Evolutionary conservation across 495 filamentous ascomycete species (phyloP).

Genomic region (Elaphomyces granulatus): DNA sequence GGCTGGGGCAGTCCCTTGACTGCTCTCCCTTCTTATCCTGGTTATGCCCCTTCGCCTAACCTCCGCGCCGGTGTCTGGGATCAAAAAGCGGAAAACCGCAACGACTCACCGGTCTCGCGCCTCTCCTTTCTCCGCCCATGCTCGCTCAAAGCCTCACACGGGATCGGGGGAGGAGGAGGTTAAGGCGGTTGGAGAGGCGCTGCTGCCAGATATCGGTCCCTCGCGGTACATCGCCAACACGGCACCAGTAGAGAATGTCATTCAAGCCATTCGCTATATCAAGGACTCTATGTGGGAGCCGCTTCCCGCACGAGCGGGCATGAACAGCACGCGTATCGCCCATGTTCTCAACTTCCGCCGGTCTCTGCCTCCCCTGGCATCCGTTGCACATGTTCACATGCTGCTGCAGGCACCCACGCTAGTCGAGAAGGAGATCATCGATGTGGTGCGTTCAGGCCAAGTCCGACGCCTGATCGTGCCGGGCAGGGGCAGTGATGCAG

Average conservation of each 20-base stretch:
- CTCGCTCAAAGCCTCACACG: conserved; percentile 41
- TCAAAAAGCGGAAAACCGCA: conserved; percentile 26
- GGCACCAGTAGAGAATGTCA: conserved; percentile 45
- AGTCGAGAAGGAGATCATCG: conserved; percentile 59
- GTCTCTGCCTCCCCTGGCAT: conserved; percentile 56
- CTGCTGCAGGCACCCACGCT: conserved; percentile 51
- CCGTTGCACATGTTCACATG: conserved; percentile 56
- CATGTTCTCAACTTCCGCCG: conserved; percentile 54
- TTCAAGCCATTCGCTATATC: conserved; percentile 48
- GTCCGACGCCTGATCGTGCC: conserved; percentile 54
- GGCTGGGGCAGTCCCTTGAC: too few relatives aligned
- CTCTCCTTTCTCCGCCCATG: conserved; percentile 38
- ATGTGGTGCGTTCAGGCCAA: conserved; percentile 42
- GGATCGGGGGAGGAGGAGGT: conserved; percentile 17
- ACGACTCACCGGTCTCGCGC: conserved; percentile 13
- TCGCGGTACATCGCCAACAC: conserved; percentile 29
- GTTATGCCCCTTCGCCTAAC: conserved; percentile 34
- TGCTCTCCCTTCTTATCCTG: too few relatives aligned
- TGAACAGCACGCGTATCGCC: conserved; percentile 59
- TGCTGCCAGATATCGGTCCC: conserved; percentile 25
- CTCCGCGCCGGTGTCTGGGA: conserved; percentile 30
- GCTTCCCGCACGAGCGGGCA: conserved; percentile 49
- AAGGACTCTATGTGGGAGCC: conserved; percentile 50
- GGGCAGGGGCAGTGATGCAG: conserved; percentile 43
- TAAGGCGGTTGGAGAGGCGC: conserved; percentile 25